phyloP scores from a whole-genome alignment of 176 grass and related monocot genomes.

The Dendrocalamus sinicus region DNA sequence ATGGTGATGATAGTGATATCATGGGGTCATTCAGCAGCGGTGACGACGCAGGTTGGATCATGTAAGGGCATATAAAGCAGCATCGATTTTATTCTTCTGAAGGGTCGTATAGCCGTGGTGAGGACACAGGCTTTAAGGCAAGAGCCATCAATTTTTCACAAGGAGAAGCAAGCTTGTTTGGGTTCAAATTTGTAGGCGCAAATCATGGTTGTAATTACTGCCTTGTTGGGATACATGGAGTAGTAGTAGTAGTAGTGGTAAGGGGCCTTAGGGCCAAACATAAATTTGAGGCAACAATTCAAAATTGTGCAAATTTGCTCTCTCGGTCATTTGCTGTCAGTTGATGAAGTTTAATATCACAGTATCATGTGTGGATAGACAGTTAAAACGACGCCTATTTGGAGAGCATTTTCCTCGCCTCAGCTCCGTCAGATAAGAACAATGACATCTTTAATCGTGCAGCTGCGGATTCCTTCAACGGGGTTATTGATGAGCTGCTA shows the following conservation, averaged over 20 bases:
- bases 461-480: no score
- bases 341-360: no score
- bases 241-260: neutral
- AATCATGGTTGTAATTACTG: slow-evolving; percentile 30
- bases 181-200: neutral
- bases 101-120: slow-evolving; percentile 12
- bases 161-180: neutral
- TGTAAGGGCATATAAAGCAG: slow-evolving; percentile 11
- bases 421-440: no score
- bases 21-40: slow-evolving; percentile 72
- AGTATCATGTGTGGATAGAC: no score
- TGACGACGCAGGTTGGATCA: slow-evolving; percentile 54
- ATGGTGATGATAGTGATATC: slow-evolving; percentile 60
- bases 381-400: no score
- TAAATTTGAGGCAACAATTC: slow-evolving; percentile 16
- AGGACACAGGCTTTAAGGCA: neutral
- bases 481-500: no score
- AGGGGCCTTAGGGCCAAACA: neutral
- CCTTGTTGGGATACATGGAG: neutral
- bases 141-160: neutral
- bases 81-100: neutral
- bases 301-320: no score
- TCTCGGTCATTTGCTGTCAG: no score
- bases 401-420: no score
- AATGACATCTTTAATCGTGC: no score